Conservation (phyloP, 768 basidiomycete genomes). For the Russula sp. region DNA sequence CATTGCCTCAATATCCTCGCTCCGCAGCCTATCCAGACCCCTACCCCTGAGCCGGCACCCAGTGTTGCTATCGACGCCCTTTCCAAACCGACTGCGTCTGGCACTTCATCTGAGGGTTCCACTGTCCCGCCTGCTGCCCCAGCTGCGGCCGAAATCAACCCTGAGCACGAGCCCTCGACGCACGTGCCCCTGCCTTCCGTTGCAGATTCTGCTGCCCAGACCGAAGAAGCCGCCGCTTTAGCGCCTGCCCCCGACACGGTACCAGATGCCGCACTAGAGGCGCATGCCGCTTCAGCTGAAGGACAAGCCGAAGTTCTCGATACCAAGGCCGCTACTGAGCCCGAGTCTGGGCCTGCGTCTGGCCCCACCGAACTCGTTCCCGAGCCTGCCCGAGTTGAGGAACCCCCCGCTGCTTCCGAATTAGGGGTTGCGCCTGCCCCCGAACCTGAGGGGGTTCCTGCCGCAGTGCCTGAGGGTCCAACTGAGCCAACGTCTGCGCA, state of each 20-base stretch:
- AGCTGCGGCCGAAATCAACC: background rate
- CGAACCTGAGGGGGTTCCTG: background rate
- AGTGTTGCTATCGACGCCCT: no score
- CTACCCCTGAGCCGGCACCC: background rate
- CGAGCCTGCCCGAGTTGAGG: background rate
- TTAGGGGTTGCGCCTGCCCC: background rate
- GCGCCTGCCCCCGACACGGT: background rate
- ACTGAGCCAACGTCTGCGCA: background rate
- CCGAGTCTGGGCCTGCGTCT: background rate
- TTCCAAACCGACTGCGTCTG: no score
- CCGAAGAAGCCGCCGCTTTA: background rate
- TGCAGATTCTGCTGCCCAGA: background rate
- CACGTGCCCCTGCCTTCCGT: conserved; percentile 1
- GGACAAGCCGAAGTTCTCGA: background rate
- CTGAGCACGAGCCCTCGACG: conserved; percentile 13
- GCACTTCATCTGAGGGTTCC: background rate
- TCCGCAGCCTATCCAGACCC: background rate
- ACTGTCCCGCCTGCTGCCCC: background rate
- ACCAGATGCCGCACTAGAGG: background rate
- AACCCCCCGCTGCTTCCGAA: background rate
- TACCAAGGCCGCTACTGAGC: background rate
- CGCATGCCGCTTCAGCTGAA: background rate
- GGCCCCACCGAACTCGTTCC: background rate
- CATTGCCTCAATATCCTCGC: background rate
- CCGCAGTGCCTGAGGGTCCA: background rate